Percentiles rank a stretch among this genome's conserved stretches.
phyloP scores from a whole-genome alignment of 1,284 basidiomycete genomes.

The Pseudozyma sp. region DNA sequence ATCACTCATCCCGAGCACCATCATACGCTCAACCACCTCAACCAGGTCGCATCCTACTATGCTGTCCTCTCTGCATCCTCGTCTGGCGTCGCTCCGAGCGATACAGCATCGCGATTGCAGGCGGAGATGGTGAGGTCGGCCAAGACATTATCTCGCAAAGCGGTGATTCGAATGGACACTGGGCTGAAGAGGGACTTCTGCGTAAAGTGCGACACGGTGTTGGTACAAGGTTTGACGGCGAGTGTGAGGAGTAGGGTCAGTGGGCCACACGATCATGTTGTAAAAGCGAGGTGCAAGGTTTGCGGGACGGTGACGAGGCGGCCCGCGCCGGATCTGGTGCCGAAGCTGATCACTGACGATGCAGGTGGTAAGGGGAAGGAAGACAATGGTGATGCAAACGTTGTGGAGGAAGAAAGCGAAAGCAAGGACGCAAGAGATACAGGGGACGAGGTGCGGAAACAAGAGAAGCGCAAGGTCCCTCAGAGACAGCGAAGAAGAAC shows the following conservation, averaged over 20 bases:
- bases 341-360: background rate
- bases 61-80: slow-evolving; percentile 11
- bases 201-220: slow-evolving; percentile 18
- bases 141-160: slow-evolving; percentile 30
- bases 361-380: background rate
- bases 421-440: background rate
- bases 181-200: slow-evolving; percentile 23
- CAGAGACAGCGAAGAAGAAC: slow-evolving; percentile 28
- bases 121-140: slow-evolving; percentile 23
- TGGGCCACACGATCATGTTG: slow-evolving; percentile 38
- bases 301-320: slow-evolving; percentile 20
- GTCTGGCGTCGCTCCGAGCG: background rate
- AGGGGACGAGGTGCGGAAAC: too few species aligned
- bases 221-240: slow-evolving; percentile 32
- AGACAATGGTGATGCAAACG: too few species aligned
- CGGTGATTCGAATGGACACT: slow-evolving; percentile 43
- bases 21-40: slow-evolving; percentile 44
- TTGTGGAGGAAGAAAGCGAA: too few species aligned
- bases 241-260: slow-evolving; percentile 15
- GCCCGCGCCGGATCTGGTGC: slow-evolving; percentile 33
- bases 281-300: slow-evolving; percentile 23
- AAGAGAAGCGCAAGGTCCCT: slow-evolving; percentile 5
- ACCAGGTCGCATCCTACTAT: slow-evolving; percentile 42
- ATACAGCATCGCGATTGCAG: slow-evolving; percentile 18
- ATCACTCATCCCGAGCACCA: slow-evolving; percentile 45